These are phyloP conservation scores for Diutina ranongensis DNA, from an alignment of 1,139 yeast genomes.

Conservation along the genomic window DNA sequence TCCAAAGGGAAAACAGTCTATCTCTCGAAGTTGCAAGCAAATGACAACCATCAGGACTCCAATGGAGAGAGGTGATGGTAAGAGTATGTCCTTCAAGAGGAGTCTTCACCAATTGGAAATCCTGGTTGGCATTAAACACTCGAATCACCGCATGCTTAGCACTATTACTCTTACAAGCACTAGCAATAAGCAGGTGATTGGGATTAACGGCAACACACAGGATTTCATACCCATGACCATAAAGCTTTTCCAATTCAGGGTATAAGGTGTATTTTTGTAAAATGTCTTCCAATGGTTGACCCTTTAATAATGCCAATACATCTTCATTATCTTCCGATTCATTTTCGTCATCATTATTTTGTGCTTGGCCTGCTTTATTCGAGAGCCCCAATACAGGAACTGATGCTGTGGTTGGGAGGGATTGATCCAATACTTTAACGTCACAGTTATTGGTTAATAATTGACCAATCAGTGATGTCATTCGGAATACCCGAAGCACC, in stretches of 20 bases:
- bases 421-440: slow-evolving; percentile 17
- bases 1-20: slow-evolving; percentile 76
- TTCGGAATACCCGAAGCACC: slow-evolving; percentile 76
- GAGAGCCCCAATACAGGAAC: slow-evolving; percentile 92
- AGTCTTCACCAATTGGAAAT: slow-evolving; percentile 25
- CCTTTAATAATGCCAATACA: slow-evolving; percentile 28
- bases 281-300: slow-evolving; percentile 81
- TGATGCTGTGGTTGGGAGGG: slow-evolving; percentile 69
- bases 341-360: slow-evolving; percentile 26
- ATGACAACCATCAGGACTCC: slow-evolving; percentile 59
- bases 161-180: slow-evolving; percentile 86
- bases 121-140: slow-evolving; percentile 48
- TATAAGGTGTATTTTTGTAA: slow-evolving; percentile 85
- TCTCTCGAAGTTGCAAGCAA: slow-evolving; percentile 84
- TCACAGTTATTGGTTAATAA: slow-evolving; percentile 47
- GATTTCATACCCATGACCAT: slow-evolving; percentile 96
- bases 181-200: slow-evolving; percentile 57
- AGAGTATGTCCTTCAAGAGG: slow-evolving; percentile 55
- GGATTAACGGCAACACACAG: slow-evolving; percentile 67
- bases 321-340: slow-evolving; percentile 30
- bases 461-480: slow-evolving; percentile 70
- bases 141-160: slow-evolving; percentile 79
- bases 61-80: slow-evolving; percentile 74
- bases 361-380: slow-evolving; percentile 60
- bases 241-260: slow-evolving; percentile 90